Conservation (phyloP, 257 asterid species). For the Lantana camara region DNA sequence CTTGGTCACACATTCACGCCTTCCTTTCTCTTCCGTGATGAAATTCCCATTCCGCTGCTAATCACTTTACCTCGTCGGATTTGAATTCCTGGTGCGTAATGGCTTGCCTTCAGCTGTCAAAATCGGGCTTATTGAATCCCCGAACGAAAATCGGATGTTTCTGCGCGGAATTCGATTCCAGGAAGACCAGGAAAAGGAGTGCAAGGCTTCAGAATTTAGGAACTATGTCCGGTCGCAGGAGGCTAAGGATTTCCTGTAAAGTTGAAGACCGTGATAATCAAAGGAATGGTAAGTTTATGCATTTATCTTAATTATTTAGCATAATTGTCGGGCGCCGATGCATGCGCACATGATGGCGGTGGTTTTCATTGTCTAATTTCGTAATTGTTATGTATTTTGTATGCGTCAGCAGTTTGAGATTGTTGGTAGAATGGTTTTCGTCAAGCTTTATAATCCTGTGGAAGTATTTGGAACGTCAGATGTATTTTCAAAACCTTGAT, state of each 20-base stretch:
- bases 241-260: slow-evolving; percentile 56
- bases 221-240: slow-evolving; percentile 25
- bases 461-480: neutral
- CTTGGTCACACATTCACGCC: slow-evolving; percentile 31
- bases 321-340: neutral
- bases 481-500: neutral
- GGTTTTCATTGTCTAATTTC: neutral
- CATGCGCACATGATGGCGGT: neutral
- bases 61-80: slow-evolving; percentile 2
- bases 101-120: slow-evolving; percentile 68
- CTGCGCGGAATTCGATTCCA: slow-evolving; percentile 33
- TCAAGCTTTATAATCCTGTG: neutral
- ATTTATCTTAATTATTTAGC: neutral
- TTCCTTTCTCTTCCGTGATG: slow-evolving; percentile 4
- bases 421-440: slow-evolving; percentile 6
- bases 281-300: slow-evolving; percentile 48
- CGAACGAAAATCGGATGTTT: slow-evolving; percentile 38
- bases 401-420: neutral
- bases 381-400: neutral
- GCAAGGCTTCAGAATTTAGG: slow-evolving; percentile 40
- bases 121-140: slow-evolving; percentile 48
- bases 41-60: slow-evolving; percentile 14
- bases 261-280: slow-evolving; percentile 47
- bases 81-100: slow-evolving; percentile 27
- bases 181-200: slow-evolving; percentile 27